Conservation (phyloP, 768 basidiomycete species). For the Suillus tomentosus region DNA sequence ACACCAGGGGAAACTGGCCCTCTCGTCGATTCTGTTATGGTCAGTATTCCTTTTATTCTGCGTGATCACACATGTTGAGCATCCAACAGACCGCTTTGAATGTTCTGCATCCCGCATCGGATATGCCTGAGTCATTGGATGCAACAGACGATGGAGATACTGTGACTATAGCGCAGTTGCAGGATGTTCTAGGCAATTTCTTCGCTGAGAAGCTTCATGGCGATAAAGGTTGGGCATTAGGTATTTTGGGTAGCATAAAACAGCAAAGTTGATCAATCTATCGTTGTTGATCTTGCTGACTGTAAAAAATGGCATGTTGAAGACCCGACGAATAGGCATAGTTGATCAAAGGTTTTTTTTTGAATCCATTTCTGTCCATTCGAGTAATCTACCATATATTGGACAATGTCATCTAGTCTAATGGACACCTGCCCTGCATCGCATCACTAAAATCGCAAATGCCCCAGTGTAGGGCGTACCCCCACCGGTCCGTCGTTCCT, state of each 20-base stretch:
- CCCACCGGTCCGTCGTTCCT: no score
- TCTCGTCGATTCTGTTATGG: slow-evolving; percentile 65
- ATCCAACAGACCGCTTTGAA: slow-evolving; percentile 57
- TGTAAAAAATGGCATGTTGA: slow-evolving; percentile 10
- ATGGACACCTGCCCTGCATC: no score
- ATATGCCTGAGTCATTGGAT: slow-evolving; percentile 62
- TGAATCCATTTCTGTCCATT: no score
- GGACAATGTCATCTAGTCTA: no score
- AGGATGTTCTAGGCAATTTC: slow-evolving; percentile 58
- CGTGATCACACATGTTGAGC: neutral
- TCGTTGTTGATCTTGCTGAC: neutral
- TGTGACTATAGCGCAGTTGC: slow-evolving; percentile 46
- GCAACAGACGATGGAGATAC: slow-evolving; percentile 48
- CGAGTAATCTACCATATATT: no score
- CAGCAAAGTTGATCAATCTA: slow-evolving; percentile 15
- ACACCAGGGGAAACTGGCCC: slow-evolving; percentile 29
- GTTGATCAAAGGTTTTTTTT: no score
- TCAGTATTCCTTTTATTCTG: slow-evolving; percentile 30
- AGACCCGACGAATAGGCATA: slow-evolving; percentile 14
- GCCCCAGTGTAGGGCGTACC: no score
- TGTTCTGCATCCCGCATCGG: slow-evolving; percentile 58
- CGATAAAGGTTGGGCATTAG: slow-evolving; percentile 67
- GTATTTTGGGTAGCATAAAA: slow-evolving; percentile 44
- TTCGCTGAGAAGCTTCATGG: slow-evolving; percentile 58
- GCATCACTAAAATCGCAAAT: no score